Percentiles rank a stretch among this genome's conserved stretches.
phyloP scores from a whole-genome alignment of 768 basidiomycete species.

The Tubosaeta brunneosetosa region DNA sequence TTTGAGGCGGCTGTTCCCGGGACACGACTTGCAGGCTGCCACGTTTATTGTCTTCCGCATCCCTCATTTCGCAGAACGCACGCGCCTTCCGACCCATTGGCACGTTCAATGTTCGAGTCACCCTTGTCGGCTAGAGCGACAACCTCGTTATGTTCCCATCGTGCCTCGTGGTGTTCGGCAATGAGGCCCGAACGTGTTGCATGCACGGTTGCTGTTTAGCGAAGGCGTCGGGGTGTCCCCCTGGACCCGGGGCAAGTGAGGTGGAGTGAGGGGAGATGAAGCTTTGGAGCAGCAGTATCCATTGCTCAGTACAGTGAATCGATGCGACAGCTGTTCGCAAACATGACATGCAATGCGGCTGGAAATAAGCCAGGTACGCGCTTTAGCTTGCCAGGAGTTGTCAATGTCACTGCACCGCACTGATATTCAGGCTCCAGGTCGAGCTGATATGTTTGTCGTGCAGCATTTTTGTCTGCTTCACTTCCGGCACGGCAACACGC shows the following conservation, averaged over 20 bases:
- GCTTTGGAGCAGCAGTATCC: neutral
- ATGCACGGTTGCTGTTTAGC: constrained; percentile 13
- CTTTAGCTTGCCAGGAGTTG: constrained; percentile 3
- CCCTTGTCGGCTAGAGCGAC: neutral
- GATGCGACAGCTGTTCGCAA: constrained; percentile 5
- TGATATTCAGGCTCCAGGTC: constrained; percentile 3
- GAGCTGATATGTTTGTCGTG: constrained; percentile 3
- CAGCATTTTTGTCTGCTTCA: constrained; percentile 2
- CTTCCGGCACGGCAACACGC: constrained; percentile 20
- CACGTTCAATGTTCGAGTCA: constrained; percentile 9
- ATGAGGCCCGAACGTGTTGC: constrained; percentile 18
- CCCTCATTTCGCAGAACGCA: constrained; percentile 2
- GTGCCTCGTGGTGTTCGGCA: constrained; percentile 15
- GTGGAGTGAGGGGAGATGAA: neutral
- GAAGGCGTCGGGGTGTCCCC: constrained; percentile 1
- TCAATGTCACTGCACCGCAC: constrained; percentile 22
- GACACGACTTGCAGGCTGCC: neutral
- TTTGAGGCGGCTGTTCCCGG: constrained; percentile 14
- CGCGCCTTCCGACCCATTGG: neutral
- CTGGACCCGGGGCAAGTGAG: constrained; percentile 5
- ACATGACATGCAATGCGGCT: constrained; percentile 15
- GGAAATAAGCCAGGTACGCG: constrained; percentile 15
- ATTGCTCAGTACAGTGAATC: neutral
- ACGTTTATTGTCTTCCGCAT: constrained; percentile 9
- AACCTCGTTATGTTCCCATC: constrained; percentile 15